These are phyloP conservation scores for Tricholoma flavovirens DNA, from an alignment of 768 basidiomycete genomes.

Conservation along the genomic window DNA sequence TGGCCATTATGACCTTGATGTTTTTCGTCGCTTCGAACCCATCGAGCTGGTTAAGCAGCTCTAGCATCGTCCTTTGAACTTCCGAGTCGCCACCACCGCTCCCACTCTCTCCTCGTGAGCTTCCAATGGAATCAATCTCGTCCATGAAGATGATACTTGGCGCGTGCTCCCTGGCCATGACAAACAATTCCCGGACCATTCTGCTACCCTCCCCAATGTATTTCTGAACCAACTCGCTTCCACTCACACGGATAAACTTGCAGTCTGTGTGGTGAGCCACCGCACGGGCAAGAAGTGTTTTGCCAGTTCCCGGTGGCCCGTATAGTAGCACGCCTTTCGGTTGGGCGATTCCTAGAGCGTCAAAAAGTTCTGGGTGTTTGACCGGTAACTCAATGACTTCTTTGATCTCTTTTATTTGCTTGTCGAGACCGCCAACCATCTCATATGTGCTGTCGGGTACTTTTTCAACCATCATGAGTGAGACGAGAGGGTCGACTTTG, in stretches of 20 bases:
- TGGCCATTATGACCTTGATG: conserved; percentile 95
- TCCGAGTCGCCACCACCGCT: conserved; percentile 86
- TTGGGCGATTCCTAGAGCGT: conserved; percentile 92
- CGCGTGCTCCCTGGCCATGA: conserved; percentile 96
- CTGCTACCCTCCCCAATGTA: conserved; percentile 96
- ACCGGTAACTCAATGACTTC: conserved; percentile 97
- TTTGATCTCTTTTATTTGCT: conserved; percentile 94
- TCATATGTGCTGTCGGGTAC: conserved; percentile 99
- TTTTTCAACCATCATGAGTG: conserved; percentile 99
- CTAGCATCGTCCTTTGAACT: conserved; percentile 88
- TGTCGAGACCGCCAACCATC: conserved; percentile 97
- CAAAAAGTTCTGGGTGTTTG: conserved; percentile 96
- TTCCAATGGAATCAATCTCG: conserved; percentile 97
- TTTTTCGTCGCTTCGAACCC: conserved; percentile 97
- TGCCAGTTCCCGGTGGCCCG: conserved; percentile 94
- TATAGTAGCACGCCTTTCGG: conserved; percentile 96
- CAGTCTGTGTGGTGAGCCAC: conserved; percentile 98
- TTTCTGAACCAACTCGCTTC: conserved; percentile 94
- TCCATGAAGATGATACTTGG: conserved; percentile 99
- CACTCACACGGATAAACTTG: conserved; percentile 93
- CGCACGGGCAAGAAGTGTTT: conserved; percentile 90
- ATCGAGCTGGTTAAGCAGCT: conserved; percentile 83
- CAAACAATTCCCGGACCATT: conserved; percentile 97
- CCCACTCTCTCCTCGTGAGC: conserved; percentile 87
- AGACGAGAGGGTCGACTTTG: conserved; percentile 97